Conservation (phyloP, 176 grass and related monocot species). For the Oryza officinalis region DNA sequence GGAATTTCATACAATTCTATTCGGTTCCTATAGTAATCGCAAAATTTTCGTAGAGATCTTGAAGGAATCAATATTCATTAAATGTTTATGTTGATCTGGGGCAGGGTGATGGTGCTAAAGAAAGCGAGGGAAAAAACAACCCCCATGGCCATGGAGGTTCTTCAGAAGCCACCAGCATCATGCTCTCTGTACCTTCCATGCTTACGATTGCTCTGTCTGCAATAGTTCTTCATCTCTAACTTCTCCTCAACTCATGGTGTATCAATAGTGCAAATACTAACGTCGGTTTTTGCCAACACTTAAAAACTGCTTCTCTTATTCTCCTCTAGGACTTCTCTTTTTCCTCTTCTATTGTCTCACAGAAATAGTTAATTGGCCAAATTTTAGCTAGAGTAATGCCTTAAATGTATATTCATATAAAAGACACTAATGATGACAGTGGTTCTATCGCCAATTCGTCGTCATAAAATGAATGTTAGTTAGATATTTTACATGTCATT, state of each 20-base stretch:
- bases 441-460: no score
- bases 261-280: not conserved
- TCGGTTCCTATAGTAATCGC: no score
- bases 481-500: no score
- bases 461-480: no score
- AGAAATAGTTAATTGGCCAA: not conserved
- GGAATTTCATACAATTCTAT: no score
- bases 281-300: not conserved
- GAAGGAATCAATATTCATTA: not conserved
- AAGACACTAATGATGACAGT: no score
- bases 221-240: slow-evolving; percentile 5
- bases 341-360: not conserved
- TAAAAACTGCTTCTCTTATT: not conserved
- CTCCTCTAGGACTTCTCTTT: not conserved
- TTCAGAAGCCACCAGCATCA: not conserved
- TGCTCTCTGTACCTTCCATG: not conserved
- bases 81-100: not conserved
- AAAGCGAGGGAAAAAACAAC: not conserved
- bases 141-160: not conserved
- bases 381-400: no score
- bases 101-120: not conserved
- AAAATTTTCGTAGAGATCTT: no score
- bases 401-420: no score
- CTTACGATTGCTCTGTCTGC: not conserved
- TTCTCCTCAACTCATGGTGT: not conserved